phyloP scores from a whole-genome alignment of 73 alveolate genomes.

The Tetrahymena malaccensis region DNA sequence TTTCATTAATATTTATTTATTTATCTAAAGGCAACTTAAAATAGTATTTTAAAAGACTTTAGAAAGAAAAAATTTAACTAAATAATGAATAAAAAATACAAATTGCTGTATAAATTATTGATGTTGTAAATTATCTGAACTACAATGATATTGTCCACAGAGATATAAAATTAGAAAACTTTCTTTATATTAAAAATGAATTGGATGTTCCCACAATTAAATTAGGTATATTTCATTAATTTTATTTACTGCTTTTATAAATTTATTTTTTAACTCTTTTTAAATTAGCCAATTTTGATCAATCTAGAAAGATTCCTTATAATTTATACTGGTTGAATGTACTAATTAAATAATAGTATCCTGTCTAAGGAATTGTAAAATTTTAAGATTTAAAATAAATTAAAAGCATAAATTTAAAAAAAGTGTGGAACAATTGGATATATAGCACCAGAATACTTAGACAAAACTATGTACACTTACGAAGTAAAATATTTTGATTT shows the following conservation, averaged over 20 bases:
- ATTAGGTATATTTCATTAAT: not conserved
- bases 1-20: no score
- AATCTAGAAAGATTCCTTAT: not conserved
- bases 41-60: not conserved
- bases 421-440: not conserved
- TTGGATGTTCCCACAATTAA: not conserved
- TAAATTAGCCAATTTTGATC: not conserved
- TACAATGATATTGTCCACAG: not conserved
- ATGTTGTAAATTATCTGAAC: not conserved
- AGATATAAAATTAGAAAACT: not conserved
- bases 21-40: not conserved
- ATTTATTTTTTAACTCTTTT: no score
- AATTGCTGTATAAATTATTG: not conserved
- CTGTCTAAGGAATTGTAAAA: not conserved
- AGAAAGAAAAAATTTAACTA: not conserved
- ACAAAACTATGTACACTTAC: not conserved
- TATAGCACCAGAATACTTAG: not conserved
- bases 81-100: no score
- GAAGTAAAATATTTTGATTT: not conserved
- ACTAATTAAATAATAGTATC: not conserved
- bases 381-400: not conserved
- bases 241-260: no score
- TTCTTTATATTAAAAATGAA: not conserved
- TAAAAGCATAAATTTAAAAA: no score
- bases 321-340: not conserved